Base-by-base conservation (phyloP, 2,329 filamentous ascomycete genomes). In the Cladophialophora immunda region DNA sequence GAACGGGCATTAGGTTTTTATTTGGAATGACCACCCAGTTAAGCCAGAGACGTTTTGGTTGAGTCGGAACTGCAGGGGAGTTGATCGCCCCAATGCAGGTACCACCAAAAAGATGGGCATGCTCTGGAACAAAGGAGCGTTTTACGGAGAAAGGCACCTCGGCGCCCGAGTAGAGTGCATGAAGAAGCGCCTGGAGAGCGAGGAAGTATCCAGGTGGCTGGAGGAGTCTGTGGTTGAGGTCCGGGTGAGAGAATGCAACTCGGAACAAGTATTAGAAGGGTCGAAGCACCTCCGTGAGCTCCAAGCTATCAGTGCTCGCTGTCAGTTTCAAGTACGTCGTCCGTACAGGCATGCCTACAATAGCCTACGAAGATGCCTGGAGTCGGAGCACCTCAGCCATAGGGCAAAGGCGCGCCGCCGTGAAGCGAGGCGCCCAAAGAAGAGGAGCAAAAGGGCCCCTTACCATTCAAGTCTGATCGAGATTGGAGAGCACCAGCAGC, bases 21-120 rank as follows among this genome's bases (percentile, higher is more conserved):
- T 50, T 50, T 50, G 19, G 45, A 25, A 50, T 50, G 45, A 50
- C 45, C 17, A 41, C 13, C n/a, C 19, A 50, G 45, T 41, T 41
- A 19, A 25, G 19, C 22, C 3, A 11, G 25, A 25, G 45, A 50
- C 32, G 4, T 13, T 9, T 22, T 25, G 8, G 8, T 50, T 22
- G 19, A 22, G 45, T 25, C 19, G 25, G 45, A 25, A 11, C 45
- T 25, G 7, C 22, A 22, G 22, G 3, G 11, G 8, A 25, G 38
- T 19, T 25, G 27, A 13, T 4, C 6, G 38, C 29, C 22, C 32
- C 41, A 32, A 50, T 47, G 41, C 36, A 50, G 38, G 38, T 32
- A 50, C 57, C 22, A n/a, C 8, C 13, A 27, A 30, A 30, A 25
- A 2, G 13, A 17, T 9, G 17, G 41, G 29, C 27, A 19, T 36